Evolutionary conservation across 2,329 filamentous ascomycete species (phyloP).

Genomic region (Lecanicillium sp.): DNA sequence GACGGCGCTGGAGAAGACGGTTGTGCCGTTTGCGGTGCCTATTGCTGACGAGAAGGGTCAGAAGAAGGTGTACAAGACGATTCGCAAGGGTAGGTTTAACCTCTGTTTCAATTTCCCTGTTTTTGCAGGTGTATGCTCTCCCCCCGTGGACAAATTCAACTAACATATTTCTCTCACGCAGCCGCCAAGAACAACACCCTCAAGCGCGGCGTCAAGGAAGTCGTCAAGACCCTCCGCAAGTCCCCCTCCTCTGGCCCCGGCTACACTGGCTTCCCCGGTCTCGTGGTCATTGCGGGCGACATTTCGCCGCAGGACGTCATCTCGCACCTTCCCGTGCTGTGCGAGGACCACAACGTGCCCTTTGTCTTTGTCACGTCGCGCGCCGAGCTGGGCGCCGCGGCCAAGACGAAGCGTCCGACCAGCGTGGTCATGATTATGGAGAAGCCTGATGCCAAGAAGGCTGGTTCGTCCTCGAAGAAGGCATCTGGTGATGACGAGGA

Average conservation of each 20-base stretch:
- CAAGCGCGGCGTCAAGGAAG: conserved; percentile 97
- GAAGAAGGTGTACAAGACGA: conserved; percentile 53
- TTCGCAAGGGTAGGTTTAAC: conserved; percentile 46
- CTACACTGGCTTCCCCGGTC: conserved; percentile 55
- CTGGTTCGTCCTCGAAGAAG: conserved; percentile 26
- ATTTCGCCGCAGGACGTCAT: conserved; percentile 99
- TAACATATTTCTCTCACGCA: conserved; percentile 41
- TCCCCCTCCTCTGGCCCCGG: conserved; percentile 61
- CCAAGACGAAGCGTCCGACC: conserved; percentile 91
- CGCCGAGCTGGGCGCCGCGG: conserved; percentile 87
- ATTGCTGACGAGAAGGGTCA: conserved; percentile 70
- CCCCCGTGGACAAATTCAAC: conserved; percentile 5
- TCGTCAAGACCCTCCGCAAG: conserved; percentile 97
- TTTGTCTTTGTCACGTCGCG: conserved; percentile 93
- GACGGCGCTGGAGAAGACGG: conserved; percentile 43
- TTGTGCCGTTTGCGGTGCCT: conserved; percentile 79
- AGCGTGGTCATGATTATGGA: conserved; percentile 86
- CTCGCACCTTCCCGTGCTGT: conserved; percentile 92
- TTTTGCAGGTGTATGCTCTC: conserved; percentile 11
- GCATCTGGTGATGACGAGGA: conserved; percentile 40
- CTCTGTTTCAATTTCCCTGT: no score
- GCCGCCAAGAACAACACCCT: conserved; percentile 93
- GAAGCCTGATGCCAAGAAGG: conserved; percentile 40
- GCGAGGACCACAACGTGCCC: conserved; percentile 95
- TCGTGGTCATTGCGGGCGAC: conserved; percentile 91